These are phyloP conservation scores for Zygoascus meyerae DNA, from an alignment of 1,139 yeast genomes.

Conservation along the genomic window DNA sequence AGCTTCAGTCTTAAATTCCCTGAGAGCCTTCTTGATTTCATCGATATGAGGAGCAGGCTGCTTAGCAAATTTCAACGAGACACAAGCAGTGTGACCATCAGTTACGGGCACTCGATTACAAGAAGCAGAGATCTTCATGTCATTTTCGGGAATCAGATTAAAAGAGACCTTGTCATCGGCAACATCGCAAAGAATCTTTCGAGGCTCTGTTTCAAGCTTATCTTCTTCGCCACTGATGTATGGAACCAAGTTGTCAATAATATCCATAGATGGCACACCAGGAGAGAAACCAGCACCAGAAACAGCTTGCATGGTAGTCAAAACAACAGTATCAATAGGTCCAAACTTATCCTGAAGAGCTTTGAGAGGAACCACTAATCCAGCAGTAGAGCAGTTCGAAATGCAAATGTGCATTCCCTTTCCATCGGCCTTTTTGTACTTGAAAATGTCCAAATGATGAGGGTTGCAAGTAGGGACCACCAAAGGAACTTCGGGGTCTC, in stretches of 20 bases:
- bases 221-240: conserved; percentile 97
- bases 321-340: conserved; percentile 77
- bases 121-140: conserved; percentile 86
- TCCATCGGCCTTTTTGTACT: conserved; percentile 45
- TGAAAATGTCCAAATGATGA: conserved; percentile 80
- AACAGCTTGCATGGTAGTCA: conserved; percentile 94
- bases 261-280: conserved; percentile 93
- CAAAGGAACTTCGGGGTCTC: conserved; percentile 81
- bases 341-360: conserved; percentile 88
- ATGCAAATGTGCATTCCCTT: conserved; percentile 87
- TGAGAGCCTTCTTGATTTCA: conserved; percentile 62
- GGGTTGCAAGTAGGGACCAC: conserved; percentile 94
- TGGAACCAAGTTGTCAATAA: conserved; percentile 90
- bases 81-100: conserved; percentile 97
- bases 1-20: conserved; percentile 83
- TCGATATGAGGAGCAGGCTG: conserved; percentile 83
- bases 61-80: conserved; percentile 74
- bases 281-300: conserved; percentile 99
- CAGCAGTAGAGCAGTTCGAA: conserved; percentile 98
- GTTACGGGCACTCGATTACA: conserved; percentile 96
- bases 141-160: conserved; percentile 57
- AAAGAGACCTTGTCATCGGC: conserved; percentile 45
- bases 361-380: conserved; percentile 91
- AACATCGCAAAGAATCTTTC: conserved; percentile 72
- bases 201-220: conserved; percentile 97